phyloP scores from a whole-genome alignment of 176 grass and related monocot species.

The Oryza meyeriana region DNA sequence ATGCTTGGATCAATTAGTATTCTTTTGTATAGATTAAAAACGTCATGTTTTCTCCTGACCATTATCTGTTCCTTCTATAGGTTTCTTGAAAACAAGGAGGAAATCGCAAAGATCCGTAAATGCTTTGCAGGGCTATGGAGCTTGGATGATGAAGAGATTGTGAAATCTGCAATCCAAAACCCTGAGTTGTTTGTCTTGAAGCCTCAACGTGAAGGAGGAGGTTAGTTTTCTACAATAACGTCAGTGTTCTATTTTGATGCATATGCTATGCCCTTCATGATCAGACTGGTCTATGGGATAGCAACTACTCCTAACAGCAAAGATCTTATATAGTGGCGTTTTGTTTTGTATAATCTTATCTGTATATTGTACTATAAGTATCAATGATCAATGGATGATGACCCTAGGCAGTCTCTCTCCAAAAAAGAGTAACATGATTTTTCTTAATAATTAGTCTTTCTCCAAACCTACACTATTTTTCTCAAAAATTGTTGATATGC shows the following conservation, averaged over 20 bases:
- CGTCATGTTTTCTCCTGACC: background rate
- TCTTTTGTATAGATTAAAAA: slow-evolving; percentile 25
- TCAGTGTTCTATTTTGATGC: background rate
- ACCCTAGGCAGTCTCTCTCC: background rate
- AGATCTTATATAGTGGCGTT: background rate
- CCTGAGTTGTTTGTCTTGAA: slow-evolving; percentile 93
- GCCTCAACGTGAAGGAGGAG: slow-evolving; percentile 98
- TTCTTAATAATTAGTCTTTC: background rate
- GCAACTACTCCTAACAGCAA: background rate
- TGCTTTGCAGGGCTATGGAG: slow-evolving; percentile 98
- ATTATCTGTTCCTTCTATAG: slow-evolving; percentile 40
- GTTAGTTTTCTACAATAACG: slow-evolving; percentile 36
- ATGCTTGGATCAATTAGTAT: slow-evolving; percentile 19
- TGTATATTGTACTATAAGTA: background rate
- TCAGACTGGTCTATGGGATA: too few species aligned
- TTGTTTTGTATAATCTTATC: background rate
- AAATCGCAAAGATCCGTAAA: slow-evolving; percentile 63
- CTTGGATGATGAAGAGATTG: slow-evolving; percentile 76
- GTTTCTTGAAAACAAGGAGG: slow-evolving; percentile 75
- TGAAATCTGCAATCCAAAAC: slow-evolving; percentile 65
- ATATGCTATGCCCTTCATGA: background rate
- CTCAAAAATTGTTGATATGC: slow-evolving; percentile 27
- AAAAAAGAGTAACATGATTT: background rate
- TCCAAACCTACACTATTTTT: background rate
- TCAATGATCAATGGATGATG: background rate